These are phyloP conservation scores for Earliella scabrosa DNA, from an alignment of 1,284 basidiomycete species.

Conservation along the genomic window DNA sequence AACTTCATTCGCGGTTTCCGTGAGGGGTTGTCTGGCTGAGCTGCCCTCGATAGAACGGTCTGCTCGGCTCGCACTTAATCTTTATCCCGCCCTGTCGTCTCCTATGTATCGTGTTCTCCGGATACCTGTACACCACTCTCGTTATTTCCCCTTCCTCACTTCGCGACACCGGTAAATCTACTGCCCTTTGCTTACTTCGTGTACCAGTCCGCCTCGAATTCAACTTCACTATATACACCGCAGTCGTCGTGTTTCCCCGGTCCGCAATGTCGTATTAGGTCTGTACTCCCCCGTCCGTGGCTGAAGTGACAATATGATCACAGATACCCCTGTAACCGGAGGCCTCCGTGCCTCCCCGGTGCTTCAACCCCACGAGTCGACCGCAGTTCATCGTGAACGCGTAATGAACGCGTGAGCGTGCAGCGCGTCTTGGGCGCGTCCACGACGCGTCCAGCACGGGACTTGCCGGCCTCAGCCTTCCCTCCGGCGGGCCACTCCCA, in stretches of 20 bases:
- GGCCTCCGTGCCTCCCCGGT: not conserved
- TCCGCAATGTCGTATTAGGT: slow-evolving; percentile 3
- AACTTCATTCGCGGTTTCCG: slow-evolving; percentile 68
- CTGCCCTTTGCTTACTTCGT: slow-evolving; percentile 7
- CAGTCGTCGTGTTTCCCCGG: not conserved
- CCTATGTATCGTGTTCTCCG: not conserved
- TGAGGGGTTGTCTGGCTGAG: slow-evolving; percentile 48
- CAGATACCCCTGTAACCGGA: slow-evolving; percentile 13
- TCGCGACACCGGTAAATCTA: not conserved
- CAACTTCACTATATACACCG: no score
- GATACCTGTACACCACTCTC: slow-evolving; percentile 11
- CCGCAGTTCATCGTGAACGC: slow-evolving; percentile 2
- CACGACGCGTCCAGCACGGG: slow-evolving; percentile 23
- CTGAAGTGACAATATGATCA: slow-evolving; percentile 2
- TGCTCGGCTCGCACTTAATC: no score
- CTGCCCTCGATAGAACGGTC: no score
- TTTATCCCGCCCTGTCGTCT: not conserved
- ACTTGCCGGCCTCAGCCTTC: slow-evolving; percentile 19
- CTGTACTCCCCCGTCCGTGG: slow-evolving; percentile 10
- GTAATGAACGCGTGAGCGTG: not conserved
- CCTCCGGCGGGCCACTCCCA: slow-evolving; percentile 15
- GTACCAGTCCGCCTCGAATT: no score
- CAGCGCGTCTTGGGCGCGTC: slow-evolving; percentile 17
- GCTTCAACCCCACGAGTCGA: not conserved
- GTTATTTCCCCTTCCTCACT: not conserved